Evolutionary conservation across 768 basidiomycete species (phyloP), one percentile per base, ranked within the genome.

Genomic region (Rhizopogon vulgaris): DNA sequence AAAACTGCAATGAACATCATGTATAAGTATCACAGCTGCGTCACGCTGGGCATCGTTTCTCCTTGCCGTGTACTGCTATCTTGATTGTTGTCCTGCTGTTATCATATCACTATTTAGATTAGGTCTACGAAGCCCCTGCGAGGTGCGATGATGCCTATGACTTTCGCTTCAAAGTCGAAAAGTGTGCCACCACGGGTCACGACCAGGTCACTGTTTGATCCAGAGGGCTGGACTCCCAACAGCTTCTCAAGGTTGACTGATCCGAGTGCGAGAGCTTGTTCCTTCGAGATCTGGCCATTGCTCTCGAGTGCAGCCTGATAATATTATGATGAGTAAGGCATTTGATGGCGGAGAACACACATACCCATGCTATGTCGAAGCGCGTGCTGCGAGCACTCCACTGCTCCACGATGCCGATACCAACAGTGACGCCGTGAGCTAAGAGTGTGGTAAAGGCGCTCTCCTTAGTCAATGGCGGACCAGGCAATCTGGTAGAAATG

Each of bases 341-440:
- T 50, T 56, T 52, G 58, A 14, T 51, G n/a, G 28, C 6, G 6
- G 1, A 38, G 50, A 37, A 46, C 57, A 58, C 15, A 71, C 81
- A 58, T 55, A 85, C 88, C 92, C 93, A 94, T 39, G 80, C 87
- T 28, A 82, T 69, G 56, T 95, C 91, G 57, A 92, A 88, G 14
- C 86, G 79, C 9, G 86, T 75, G 61, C 86, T 90, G 24, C 88
- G 79, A 6, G 87, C 84, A 25, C 77, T 74, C 85, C 85, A 91
- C 38, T 78, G 78, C 54, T 83, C 80, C 41, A 75, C 67, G 41
- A 84, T 73, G 15, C 85, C 87, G 42, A 91, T 62, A 7, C 81
- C 88, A 30, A 90, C 83, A 5, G 80, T 81, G 14, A 96, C 87
- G 25, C 83, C 84, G 40, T 87, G 78, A 3, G 73, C 71, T 15